phyloP scores from a whole-genome alignment of 2,329 filamentous ascomycete species.

The Aspergillus novoparasiticus region DNA sequence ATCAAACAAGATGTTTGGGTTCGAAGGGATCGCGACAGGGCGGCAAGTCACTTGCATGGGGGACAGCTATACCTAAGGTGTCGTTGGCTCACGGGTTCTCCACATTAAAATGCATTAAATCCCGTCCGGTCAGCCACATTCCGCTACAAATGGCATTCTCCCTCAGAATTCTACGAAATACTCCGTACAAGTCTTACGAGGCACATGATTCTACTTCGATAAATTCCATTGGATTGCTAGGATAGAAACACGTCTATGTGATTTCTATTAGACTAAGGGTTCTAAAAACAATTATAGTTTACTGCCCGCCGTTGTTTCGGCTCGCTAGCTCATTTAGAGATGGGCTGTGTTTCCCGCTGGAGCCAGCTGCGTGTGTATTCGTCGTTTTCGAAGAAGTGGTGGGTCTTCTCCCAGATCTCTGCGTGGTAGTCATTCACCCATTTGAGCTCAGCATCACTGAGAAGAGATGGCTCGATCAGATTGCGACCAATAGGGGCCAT shows the following conservation, averaged over 20 bases:
- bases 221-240: neutral
- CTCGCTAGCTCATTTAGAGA: slow-evolving; percentile 43
- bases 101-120: slow-evolving; percentile 4
- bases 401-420: slow-evolving; percentile 81
- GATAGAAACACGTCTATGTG: neutral
- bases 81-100: slow-evolving; percentile 10
- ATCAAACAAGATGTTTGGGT: neutral
- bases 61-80: slow-evolving; percentile 7
- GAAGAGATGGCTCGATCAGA: slow-evolving; percentile 72
- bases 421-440: slow-evolving; percentile 88
- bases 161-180: neutral
- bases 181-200: neutral
- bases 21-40: slow-evolving; percentile 2
- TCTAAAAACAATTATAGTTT: neutral
- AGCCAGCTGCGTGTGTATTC: slow-evolving; percentile 76
- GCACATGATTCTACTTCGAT: neutral
- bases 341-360: slow-evolving; percentile 77
- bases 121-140: slow-evolving; percentile 18
- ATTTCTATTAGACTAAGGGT: neutral
- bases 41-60: slow-evolving; percentile 4
- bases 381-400: slow-evolving; percentile 73
- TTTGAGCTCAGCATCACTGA: slow-evolving; percentile 73
- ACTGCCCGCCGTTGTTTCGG: neutral
- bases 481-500: slow-evolving; percentile 95
- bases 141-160: neutral